Percentiles rank a stretch among this genome's conserved stretches.
phyloP scores from a whole-genome alignment of 345 rosid species.

The Murraya paniculata region DNA sequence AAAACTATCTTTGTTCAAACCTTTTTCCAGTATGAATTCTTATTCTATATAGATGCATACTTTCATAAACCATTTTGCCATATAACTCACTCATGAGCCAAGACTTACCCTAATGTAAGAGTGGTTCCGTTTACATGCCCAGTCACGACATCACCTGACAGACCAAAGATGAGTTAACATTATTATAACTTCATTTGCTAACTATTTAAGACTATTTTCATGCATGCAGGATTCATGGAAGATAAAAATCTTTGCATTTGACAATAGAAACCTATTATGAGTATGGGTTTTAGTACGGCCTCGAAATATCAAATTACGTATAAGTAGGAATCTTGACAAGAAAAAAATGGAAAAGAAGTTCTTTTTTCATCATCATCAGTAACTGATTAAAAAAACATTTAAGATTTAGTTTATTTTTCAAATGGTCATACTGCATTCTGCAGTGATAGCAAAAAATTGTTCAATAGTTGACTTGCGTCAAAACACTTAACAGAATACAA shows the following conservation, averaged over 20 bases:
- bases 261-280: background rate
- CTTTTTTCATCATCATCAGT: background rate
- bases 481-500: background rate
- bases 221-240: background rate
- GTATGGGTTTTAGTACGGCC: background rate
- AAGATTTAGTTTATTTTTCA: background rate
- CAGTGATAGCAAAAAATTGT: background rate
- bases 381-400: background rate
- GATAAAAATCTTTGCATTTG: background rate
- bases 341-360: background rate
- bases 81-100: no score
- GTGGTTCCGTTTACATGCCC: no score
- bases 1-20: no score
- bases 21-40: no score
- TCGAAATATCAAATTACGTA: background rate
- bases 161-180: no score
- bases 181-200: no score
- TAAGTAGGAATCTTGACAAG: background rate
- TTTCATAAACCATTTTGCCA: no score
- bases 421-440: background rate
- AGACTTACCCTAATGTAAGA: no score
- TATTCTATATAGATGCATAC: no score
- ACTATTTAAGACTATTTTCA: background rate
- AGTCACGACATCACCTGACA: no score
- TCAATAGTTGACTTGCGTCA: background rate